Percentiles rank a stretch among this genome's conserved stretches.
Conservation (phyloP, 2,329 filamentous ascomycete genomes). For the Claviceps quebecensis region DNA sequence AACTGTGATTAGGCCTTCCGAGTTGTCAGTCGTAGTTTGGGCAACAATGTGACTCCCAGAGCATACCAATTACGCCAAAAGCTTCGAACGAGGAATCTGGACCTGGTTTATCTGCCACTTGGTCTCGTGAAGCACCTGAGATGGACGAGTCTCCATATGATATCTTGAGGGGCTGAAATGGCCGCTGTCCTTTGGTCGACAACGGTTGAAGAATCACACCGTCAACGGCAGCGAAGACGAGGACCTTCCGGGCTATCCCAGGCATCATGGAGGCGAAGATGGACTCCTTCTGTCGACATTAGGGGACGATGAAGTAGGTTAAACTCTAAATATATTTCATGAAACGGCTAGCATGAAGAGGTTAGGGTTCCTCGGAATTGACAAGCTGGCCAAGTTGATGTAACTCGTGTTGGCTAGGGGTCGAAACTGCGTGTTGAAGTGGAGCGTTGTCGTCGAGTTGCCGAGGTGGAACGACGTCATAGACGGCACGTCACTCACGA, state of each 20-base stretch:
- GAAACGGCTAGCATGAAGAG: not conserved
- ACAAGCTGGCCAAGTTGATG: not conserved
- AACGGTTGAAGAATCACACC: slow-evolving; percentile 69
- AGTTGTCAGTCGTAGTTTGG: slow-evolving; percentile 4
- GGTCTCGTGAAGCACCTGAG: slow-evolving; percentile 29
- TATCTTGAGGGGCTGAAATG: slow-evolving; percentile 48
- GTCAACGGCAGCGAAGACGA: slow-evolving; percentile 69
- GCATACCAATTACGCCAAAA: slow-evolving; percentile 42
- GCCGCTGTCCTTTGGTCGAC: slow-evolving; percentile 42
- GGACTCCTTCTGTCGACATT: not conserved
- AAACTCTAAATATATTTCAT: not conserved
- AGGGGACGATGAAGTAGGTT: not conserved
- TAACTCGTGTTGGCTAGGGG: too few species aligned
- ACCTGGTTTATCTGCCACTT: slow-evolving; percentile 28
- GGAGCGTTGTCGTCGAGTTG: not conserved
- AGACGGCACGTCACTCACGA: not conserved
- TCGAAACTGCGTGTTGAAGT: too few species aligned
- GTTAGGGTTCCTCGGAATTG: not conserved
- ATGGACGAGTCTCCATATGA: slow-evolving; percentile 50
- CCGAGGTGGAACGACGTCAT: not conserved
- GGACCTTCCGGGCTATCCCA: slow-evolving; percentile 61
- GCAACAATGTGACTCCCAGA: slow-evolving; percentile 7
- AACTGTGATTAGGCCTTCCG: slow-evolving; percentile 66
- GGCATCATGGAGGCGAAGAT: slow-evolving; percentile 44
- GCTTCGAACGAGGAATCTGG: slow-evolving; percentile 41